These are phyloP conservation scores for Fusarium zealandicum DNA, from an alignment of 2,329 filamentous ascomycete species.

Conservation along the genomic window DNA sequence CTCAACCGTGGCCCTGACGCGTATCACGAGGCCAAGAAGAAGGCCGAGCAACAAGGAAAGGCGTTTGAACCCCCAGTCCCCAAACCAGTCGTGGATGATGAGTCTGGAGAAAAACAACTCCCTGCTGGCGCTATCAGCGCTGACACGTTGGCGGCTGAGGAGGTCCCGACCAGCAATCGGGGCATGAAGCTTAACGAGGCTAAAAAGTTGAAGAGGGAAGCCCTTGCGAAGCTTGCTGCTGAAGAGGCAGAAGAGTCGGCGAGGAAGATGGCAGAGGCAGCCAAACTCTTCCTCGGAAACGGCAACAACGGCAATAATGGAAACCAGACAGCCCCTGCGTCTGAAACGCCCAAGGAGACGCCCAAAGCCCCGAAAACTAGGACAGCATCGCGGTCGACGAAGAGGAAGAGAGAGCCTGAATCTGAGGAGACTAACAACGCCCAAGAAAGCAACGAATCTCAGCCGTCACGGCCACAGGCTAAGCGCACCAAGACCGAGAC, in stretches of 20 bases:
- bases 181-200: conserved; percentile 82
- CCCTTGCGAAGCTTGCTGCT: conserved; percentile 66
- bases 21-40: conserved; percentile 66
- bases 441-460: conserved; percentile 41
- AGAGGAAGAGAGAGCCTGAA: conserved; percentile 55
- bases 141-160: conserved; percentile 64
- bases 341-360: conserved; percentile 40
- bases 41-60: conserved; percentile 70
- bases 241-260: conserved; percentile 68
- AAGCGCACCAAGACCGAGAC: conserved; percentile 67
- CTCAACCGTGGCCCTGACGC: conserved; percentile 72
- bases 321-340: conserved; percentile 37
- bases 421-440: conserved; percentile 40
- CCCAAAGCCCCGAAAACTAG: conserved; percentile 41
- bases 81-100: conserved; percentile 52
- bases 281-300: conserved; percentile 53
- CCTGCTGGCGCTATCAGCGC: conserved; percentile 67
- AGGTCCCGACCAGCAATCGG: conserved; percentile 71
- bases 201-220: conserved; percentile 75
- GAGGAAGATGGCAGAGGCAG: conserved; percentile 59
- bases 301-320: conserved; percentile 32
- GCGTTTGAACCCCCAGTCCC: conserved; percentile 60
- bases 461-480: conserved; percentile 48
- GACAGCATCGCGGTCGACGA: conserved; percentile 47
- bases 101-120: conserved; percentile 60